Evolutionary conservation across 352 stramenopile species (phyloP).

Genomic region (Blastocystis sp.): DNA sequence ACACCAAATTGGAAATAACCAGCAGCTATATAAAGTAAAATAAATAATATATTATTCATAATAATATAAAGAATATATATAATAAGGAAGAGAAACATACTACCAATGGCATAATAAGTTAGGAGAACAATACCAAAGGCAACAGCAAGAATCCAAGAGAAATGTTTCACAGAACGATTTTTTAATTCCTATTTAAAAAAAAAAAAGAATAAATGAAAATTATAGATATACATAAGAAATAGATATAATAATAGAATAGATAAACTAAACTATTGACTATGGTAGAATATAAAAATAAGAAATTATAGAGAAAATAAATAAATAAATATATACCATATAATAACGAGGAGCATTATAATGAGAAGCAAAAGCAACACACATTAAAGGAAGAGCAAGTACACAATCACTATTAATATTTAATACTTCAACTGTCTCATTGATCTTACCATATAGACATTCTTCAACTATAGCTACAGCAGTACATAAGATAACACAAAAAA

Average conservation of each 20-base stretch:
- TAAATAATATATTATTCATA: background rate
- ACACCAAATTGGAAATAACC: slow-evolving; percentile 27
- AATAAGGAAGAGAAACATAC: background rate
- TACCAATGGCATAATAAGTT: slow-evolving; percentile 6
- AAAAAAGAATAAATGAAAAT: background rate
- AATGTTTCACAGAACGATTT: slow-evolving; percentile 17
- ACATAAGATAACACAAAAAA: no score
- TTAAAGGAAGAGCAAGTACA: slow-evolving; percentile 20
- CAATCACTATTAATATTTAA: slow-evolving; percentile 2
- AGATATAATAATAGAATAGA: no score
- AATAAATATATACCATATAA: no score
- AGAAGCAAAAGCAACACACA: slow-evolving; percentile 36
- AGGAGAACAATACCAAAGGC: slow-evolving; percentile 26
- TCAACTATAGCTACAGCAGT: no score
- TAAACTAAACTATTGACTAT: no score
- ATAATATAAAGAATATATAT: slow-evolving; percentile 12
- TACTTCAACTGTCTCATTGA: slow-evolving; percentile 18
- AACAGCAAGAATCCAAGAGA: slow-evolving; percentile 30
- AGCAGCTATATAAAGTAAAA: background rate
- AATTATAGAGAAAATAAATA: no score
- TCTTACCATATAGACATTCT: no score
- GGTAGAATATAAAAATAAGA: no score
- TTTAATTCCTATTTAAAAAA: slow-evolving; percentile 27
- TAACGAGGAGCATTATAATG: slow-evolving; percentile 37
- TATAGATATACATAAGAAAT: no score